phyloP scores from a whole-genome alignment of 2,329 filamentous ascomycete genomes.

The Cytospora leucostoma region DNA sequence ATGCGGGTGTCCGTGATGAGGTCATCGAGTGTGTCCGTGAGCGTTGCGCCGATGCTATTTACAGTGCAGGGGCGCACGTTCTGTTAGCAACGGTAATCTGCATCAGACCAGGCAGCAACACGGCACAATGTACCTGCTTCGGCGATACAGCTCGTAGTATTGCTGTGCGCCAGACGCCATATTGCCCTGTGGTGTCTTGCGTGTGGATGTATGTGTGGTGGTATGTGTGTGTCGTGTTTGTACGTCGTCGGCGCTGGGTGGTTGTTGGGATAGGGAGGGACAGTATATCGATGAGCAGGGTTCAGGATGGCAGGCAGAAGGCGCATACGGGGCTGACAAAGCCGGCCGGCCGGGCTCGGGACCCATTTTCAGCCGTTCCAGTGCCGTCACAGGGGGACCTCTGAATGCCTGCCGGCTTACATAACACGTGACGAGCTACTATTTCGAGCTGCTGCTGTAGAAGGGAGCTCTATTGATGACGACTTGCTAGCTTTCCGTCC shows the following conservation, averaged over 20 bases:
- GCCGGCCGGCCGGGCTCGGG: conserved; percentile 3
- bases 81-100: conserved; percentile 29
- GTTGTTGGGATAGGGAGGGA: conserved; percentile 22
- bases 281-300: conserved; percentile 13
- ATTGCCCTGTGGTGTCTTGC: conserved; percentile 31
- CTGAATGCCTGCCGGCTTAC: conserved; percentile 9
- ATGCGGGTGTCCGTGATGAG: conserved; percentile 93
- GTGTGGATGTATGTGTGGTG: not conserved
- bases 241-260: conserved; percentile 30
- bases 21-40: conserved; percentile 96
- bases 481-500: conserved; percentile 14
- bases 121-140: conserved; percentile 77
- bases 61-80: conserved; percentile 18
- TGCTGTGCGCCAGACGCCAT: conserved; percentile 57
- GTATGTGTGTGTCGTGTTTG: no score
- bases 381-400: not conserved
- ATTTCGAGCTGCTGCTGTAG: conserved; percentile 6
- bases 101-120: conserved; percentile 26
- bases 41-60: conserved; percentile 80
- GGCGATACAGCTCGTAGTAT: conserved; percentile 94
- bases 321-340: conserved; percentile 11
- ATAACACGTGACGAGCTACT: conserved; percentile 17
- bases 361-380: conserved; percentile 12
- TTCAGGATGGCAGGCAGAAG: conserved; percentile 3
- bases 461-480: conserved; percentile 25